A percentile compares a stretch with the other conserved stretches of the same genome.
Conservation (phyloP, 148 eudicot species). For the Chenopodium suecicum region DNA sequence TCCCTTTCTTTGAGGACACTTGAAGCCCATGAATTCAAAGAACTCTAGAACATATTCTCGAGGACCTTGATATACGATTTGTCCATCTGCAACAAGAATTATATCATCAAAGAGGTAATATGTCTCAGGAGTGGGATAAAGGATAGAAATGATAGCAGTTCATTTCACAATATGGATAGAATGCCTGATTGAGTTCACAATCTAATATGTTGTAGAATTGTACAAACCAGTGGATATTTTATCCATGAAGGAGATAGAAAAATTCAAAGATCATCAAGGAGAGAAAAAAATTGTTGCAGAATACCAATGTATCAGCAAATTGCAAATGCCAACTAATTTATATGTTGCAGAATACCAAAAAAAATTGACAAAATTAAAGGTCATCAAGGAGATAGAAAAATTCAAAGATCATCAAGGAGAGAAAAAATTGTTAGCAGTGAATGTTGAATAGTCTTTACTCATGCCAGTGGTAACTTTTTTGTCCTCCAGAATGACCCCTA, state of each 20-base stretch:
- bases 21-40: constrained; percentile 83
- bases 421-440: background rate
- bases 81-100: constrained; percentile 80
- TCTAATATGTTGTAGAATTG: constrained; percentile 87
- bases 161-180: constrained; percentile 79
- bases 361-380: background rate
- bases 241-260: no score
- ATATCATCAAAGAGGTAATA: constrained; percentile 83
- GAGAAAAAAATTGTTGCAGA: no score
- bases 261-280: no score
- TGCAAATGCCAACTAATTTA: background rate
- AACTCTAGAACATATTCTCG: constrained; percentile 76
- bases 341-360: background rate
- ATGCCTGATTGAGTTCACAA: constrained; percentile 73
- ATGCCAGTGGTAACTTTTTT: constrained; percentile 83
- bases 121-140: constrained; percentile 90
- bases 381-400: background rate
- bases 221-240: constrained; percentile 89
- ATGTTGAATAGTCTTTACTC: background rate
- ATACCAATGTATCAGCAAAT: constrained; percentile 19
- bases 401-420: background rate
- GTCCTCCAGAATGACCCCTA: constrained; percentile 83
- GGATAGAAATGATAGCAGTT: constrained; percentile 74
- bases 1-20: constrained; percentile 88
- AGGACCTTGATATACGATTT: constrained; percentile 84